Base-by-base conservation (phyloP, 2,329 filamentous ascomycete species). In the Thielaviopsis cerberus region DNA sequence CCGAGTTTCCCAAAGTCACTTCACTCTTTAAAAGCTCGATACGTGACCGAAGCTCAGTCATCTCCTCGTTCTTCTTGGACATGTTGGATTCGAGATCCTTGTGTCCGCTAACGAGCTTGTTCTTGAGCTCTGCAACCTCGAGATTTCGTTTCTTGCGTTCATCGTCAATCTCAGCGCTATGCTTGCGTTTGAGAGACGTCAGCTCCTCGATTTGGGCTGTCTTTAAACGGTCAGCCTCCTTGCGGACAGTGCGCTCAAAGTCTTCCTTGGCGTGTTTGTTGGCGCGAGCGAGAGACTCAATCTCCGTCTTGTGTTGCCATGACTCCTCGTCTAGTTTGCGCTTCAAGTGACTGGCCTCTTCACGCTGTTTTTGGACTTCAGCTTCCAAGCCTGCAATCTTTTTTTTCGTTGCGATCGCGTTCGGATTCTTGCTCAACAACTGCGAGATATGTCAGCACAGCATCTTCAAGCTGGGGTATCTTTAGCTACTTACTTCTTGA, bases 191-290 rank as follows among this genome's bases (percentile, higher is more conserved):
- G 34, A 88, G 64, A 4, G 80, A 77, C 5, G 82, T 79, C 17
- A 91, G 66, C 55, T 86, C 83, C 57, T 87, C 82, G 61, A 80
- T 76, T 63, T 91, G 82, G 52, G 78, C 74, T 58, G 76, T 79
- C 15, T 76, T 71, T 45, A 84, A 64, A 15, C 75, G 73, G 23
- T 83, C 79, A 30, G 80, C 68, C 58, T 86, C 78, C 7, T 76
- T 73, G 57, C 73, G 68, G 30, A 73, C 65, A 57, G 78, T 72
- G 59, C 74, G 71, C 59, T 74, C 71, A 55, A 82, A 66, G 62
- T 79, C 73, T 58, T 83, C 75, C 10, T 79, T 65, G 59, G 82
- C 77, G 63, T 77, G 74, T 58, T 77, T 72, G 65, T 82, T 75
- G 55, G 75, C 72, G 48, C 76, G 73, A 23, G 72, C 67, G 11